These are phyloP conservation scores for Xylariaceae sp. DNA, from an alignment of 2,329 filamentous ascomycete genomes.

Conservation along the genomic window DNA sequence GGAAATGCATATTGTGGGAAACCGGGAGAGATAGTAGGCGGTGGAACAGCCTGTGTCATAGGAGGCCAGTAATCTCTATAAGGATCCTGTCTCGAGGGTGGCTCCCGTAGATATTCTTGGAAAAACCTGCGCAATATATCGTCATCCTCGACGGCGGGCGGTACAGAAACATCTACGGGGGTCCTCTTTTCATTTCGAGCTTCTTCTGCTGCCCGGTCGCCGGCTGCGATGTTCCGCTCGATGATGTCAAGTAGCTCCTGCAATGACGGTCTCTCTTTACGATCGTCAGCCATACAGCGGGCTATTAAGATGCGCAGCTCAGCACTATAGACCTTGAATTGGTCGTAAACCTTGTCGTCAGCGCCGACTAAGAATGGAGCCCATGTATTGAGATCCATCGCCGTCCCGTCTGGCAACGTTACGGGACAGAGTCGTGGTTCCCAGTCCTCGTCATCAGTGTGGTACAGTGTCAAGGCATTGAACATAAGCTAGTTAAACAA, in stretches of 20 bases:
- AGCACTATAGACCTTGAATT: slow-evolving; percentile 5
- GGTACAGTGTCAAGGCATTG: slow-evolving; percentile 13
- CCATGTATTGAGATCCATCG: slow-evolving; percentile 12
- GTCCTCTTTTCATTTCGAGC: background rate
- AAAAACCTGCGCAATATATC: slow-evolving; percentile 13
- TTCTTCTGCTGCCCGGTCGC: slow-evolving; percentile 4
- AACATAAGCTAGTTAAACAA: slow-evolving; percentile 15
- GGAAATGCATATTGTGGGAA: too few relatives aligned
- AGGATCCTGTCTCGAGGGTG: slow-evolving; percentile 5
- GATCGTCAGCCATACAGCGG: slow-evolving; percentile 19
- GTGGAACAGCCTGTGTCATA: too few relatives aligned
- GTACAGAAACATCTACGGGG: slow-evolving; percentile 6
- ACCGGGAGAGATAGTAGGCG: too few relatives aligned
- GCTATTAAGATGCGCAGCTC: slow-evolving; percentile 19
- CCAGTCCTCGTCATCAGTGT: slow-evolving; percentile 17
- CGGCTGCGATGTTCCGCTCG: slow-evolving; percentile 5
- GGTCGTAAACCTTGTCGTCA: background rate
- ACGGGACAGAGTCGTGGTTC: slow-evolving; percentile 8
- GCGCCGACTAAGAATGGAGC: slow-evolving; percentile 16
- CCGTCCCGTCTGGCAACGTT: slow-evolving; percentile 14
- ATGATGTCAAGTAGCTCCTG: slow-evolving; percentile 11
- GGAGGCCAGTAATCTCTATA: slow-evolving; percentile 7
- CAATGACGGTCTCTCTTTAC: slow-evolving; percentile 11
- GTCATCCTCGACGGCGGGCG: slow-evolving; percentile 11
- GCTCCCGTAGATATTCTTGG: slow-evolving; percentile 15